Conservation (phyloP, 768 basidiomycete species). For the Boletus subcaerulescens region DNA sequence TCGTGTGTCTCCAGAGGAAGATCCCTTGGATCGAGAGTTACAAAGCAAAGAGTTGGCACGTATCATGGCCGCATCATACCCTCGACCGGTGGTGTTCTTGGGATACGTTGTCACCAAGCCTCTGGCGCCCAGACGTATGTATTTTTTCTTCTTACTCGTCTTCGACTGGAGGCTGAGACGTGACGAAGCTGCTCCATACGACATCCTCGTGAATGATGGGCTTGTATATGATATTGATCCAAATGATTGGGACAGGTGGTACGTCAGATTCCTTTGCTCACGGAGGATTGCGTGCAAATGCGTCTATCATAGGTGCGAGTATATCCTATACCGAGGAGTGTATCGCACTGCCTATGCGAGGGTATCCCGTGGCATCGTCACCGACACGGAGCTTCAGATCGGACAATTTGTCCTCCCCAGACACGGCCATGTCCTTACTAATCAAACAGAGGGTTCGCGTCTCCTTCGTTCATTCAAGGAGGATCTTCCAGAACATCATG, state of each 20-base stretch:
- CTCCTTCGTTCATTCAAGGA: conserved; percentile 69
- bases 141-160: not conserved
- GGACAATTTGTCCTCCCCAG: conserved; percentile 79
- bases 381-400: conserved; percentile 88
- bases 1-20: conserved; percentile 59
- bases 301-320: conserved; percentile 68
- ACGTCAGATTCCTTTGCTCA: conserved; percentile 8
- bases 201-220: conserved; percentile 75
- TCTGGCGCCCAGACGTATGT: conserved; percentile 58
- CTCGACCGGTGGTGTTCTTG: conserved; percentile 73
- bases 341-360: conserved; percentile 82
- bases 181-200: conserved; percentile 65
- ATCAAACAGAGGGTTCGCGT: conserved; percentile 59
- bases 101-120: conserved; percentile 80
- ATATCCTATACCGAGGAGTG: conserved; percentile 80
- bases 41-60: conserved; percentile 79
- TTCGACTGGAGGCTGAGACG: conserved; percentile 8
- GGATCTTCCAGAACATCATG: conserved; percentile 61
- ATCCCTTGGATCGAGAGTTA: conserved; percentile 81
- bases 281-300: not conserved
- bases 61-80: conserved; percentile 69
- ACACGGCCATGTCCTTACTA: conserved; percentile 48
- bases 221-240: conserved; percentile 75
- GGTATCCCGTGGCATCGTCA: conserved; percentile 77
- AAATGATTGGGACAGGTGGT: conserved; percentile 72